These are phyloP conservation scores for Aspergillus sergii DNA, from an alignment of 2,329 filamentous ascomycete species.

Conservation along the genomic window DNA sequence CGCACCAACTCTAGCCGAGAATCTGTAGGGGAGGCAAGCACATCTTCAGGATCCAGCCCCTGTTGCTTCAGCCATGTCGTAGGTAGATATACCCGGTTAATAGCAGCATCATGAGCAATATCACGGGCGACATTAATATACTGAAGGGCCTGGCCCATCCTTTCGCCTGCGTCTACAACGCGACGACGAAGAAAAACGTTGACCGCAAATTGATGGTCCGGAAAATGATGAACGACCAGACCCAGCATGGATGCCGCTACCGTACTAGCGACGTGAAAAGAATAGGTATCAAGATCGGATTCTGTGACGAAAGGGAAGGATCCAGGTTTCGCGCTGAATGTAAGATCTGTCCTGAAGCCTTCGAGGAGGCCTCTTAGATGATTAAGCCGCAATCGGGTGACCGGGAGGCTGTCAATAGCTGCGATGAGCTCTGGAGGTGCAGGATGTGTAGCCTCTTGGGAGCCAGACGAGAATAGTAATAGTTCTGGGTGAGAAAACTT, in stretches of 20 bases:
- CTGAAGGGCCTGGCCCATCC: slow-evolving; percentile 74
- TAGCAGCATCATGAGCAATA: slow-evolving; percentile 66
- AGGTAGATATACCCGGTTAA: slow-evolving; percentile 70
- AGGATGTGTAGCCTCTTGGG: not conserved
- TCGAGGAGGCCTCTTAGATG: slow-evolving; percentile 67
- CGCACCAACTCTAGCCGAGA: slow-evolving; percentile 46
- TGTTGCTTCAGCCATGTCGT: slow-evolving; percentile 63
- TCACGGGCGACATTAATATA: slow-evolving; percentile 78
- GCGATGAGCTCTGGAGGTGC: not conserved
- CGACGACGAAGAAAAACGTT: not conserved
- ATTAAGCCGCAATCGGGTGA: slow-evolving; percentile 55
- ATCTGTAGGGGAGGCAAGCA: slow-evolving; percentile 10
- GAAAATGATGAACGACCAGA: slow-evolving; percentile 23
- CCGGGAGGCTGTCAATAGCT: slow-evolving; percentile 62
- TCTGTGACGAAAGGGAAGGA: slow-evolving; percentile 62
- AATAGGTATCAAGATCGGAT: slow-evolving; percentile 63
- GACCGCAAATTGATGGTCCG: not conserved
- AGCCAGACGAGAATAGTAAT: not conserved
- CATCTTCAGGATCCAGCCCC: slow-evolving; percentile 40
- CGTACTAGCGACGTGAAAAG: slow-evolving; percentile 70
- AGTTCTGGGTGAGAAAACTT: not conserved
- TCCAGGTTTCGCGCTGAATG: slow-evolving; percentile 47
- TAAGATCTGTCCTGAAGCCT: slow-evolving; percentile 70
- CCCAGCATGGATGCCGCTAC: slow-evolving; percentile 70
- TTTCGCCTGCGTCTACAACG: slow-evolving; percentile 25